Base-by-base conservation (phyloP, 1,284 basidiomycete species). In the Ganoderma resinaceum region DNA sequence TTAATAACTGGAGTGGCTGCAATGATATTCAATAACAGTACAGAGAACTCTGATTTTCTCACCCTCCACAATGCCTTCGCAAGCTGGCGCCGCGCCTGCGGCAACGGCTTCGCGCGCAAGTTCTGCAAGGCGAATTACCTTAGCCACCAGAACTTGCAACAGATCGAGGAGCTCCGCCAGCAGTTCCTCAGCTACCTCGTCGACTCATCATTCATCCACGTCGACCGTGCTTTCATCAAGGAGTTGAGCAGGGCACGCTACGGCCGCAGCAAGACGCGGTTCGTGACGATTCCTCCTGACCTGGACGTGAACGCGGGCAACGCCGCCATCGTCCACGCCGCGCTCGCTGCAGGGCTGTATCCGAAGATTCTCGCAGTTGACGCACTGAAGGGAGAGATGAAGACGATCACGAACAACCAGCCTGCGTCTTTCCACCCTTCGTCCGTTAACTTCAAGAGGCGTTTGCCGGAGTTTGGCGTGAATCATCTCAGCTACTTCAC, bases 141-240 rank as follows among this genome's bases (percentile, higher is more conserved):
- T 43, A 97, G 95, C 73, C 90, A 95, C 74, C 93, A 97, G 90
- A 98, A 96, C 76, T 82, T 99, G 66, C 91, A 96, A 79, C 96
- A 98, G 79, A 98, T 99, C 61, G 98, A 99, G 78, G 98, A 99
- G 77, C 86, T 99, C 37, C 91, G 97, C 7, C 96, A 98, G 76
- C 97, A 99, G 79, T 93, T 98, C 74, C 84, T 99, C 52, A 92
- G 91, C 20, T 93, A 94, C 77, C 83, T 99, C 42, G 87, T 98
- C 23, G 97, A 99, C 78, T 93, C 96, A 2, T 88, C 89, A 0
- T 96, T 99, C 78, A 91, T 99, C 63, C 84, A 84, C 55, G 92
- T 91, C 12, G 91, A 93, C 62, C 82, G 84, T 31, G 82, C 83
- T 2, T 88, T 95, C 74, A 82, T 92, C 38, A 86, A 86, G 53